Base-by-base conservation (phyloP, 2,329 filamentous ascomycete genomes). In the Curvularia sp. region DNA sequence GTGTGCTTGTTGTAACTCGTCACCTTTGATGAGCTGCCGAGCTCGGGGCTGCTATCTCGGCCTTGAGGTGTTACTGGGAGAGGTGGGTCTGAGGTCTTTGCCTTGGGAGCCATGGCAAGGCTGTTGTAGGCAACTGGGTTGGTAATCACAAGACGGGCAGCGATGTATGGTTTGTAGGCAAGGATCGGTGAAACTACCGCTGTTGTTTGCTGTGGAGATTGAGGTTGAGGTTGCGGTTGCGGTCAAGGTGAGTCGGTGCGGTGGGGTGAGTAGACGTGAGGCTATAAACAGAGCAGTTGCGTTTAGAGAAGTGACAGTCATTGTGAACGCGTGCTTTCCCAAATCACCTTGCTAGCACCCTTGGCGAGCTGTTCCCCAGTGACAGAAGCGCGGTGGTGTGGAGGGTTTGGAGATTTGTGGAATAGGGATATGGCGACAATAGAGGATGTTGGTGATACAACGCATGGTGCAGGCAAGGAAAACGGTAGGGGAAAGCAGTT, bases 1-100 rank as follows among this genome's bases (percentile, higher is more conserved):
- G 78, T 80, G 53, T 67, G 57, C 45, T 72, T 64, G 64, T 79
- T 80, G 70, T 76, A 77, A 47, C 72, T 68, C 39, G 73, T 70
- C 18, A 61, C 60, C 42, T 59, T 68, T 7, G 67, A 65, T 4
- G 69, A 65, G 43, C 63, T 70, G 12, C 66, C 72, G 39, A 75
- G 71, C 64, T 75, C 73, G n/a, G 63, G 64, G 53, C 72, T 75
- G 32, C 32, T 47, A n/a, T 51, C 49, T 38, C 48, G 57, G 19
- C 49, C 52, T 18, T 32, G 38, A 3, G 25, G 46, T 27, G 27
- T 47, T 38, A 49, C 15, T 15, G 54, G 38, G 34, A 43, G 50
- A 45, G 55, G 47, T 43, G 43, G 42, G n/a, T 19, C 42, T 30
- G 49, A n/a, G 18, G 46, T 21, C 6, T 42, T 53, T n/a, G 4